These are phyloP conservation scores for Cupressus sempervirens DNA, from an alignment of 75 land plant genomes.

Conservation along the genomic window DNA sequence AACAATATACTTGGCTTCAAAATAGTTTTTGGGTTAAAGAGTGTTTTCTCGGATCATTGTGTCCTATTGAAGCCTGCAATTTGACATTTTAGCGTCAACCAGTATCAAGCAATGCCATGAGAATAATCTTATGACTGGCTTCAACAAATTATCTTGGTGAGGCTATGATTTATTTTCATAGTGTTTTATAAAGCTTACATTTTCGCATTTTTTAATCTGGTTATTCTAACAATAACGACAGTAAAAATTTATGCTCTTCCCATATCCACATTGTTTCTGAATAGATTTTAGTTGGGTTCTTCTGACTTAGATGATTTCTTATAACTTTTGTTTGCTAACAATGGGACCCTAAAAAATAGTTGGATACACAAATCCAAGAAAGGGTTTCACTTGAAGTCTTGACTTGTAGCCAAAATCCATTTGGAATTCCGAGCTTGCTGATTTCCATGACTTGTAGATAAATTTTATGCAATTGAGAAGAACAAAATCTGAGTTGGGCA, in stretches of 20 bases:
- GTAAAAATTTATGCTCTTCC: too few relatives aligned
- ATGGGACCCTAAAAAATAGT: neutral
- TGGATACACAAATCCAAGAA: neutral
- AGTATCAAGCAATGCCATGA: too few relatives aligned
- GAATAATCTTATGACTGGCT: too few relatives aligned
- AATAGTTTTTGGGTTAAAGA: neutral
- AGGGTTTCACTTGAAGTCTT: neutral
- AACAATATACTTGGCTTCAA: too few relatives aligned
- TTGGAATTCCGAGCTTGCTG: neutral
- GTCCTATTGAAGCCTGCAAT: neutral
- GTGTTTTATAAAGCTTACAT: too few relatives aligned
- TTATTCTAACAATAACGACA: too few relatives aligned
- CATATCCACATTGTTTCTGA: too few relatives aligned
- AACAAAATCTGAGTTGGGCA: neutral
- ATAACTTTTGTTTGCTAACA: neutral
- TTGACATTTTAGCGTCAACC: too few relatives aligned
- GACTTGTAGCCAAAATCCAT: neutral
- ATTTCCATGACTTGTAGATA: neutral
- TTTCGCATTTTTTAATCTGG: too few relatives aligned
- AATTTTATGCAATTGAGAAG: neutral
- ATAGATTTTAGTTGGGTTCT: neutral
- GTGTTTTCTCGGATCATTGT: neutral
- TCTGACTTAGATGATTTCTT: neutral
- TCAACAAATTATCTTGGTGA: too few relatives aligned
- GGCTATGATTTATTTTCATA: too few relatives aligned